These are phyloP conservation scores for Eudorina sp. DNA, from an alignment of 139 green algal genomes.

Conservation along the genomic window DNA sequence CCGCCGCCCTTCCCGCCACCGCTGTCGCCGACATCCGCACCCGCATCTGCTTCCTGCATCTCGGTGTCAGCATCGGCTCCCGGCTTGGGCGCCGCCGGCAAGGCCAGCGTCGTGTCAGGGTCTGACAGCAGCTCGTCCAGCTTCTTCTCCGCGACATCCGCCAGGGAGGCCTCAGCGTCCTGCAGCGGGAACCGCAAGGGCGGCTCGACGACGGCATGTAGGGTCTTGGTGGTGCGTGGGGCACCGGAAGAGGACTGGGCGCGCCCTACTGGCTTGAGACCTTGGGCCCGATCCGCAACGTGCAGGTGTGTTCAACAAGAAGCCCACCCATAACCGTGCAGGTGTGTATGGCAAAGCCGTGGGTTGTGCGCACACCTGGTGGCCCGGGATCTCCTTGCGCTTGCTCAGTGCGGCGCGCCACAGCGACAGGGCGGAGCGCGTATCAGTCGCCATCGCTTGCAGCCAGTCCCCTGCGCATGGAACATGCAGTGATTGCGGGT, in stretches of 20 bases:
- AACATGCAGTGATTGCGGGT: not conserved
- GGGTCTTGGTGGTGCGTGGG: no score
- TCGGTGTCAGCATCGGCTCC: constrained; percentile 6
- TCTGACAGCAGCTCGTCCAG: constrained; percentile 29
- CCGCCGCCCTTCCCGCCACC: not conserved
- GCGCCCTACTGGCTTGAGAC: no score
- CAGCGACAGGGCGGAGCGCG: constrained; percentile 60
- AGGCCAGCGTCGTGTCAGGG: not conserved
- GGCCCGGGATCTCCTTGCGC: constrained; percentile 30
- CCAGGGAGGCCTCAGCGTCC: not conserved
- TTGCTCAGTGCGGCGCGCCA: constrained; percentile 57
- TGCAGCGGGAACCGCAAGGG: not conserved
- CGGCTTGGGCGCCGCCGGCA: not conserved
- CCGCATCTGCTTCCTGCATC: constrained; percentile 22
- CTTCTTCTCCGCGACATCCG: constrained; percentile 27
- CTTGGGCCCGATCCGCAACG: no score
- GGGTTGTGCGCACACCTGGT: constrained; percentile 25
- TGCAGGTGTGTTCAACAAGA: no score
- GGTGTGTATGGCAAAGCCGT: no score
- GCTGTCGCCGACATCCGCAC: not conserved
- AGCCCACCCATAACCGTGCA: no score
- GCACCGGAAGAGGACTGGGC: no score
- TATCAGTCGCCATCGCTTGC: constrained; percentile 67
- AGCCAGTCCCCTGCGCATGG: constrained; percentile 52
- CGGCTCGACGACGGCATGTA: no score